Percentiles rank a stretch among this genome's conserved stretches.
These are phyloP conservation scores for Trichoderma sp. DNA, from an alignment of 2,329 filamentous ascomycete genomes.

Conservation along the genomic window DNA sequence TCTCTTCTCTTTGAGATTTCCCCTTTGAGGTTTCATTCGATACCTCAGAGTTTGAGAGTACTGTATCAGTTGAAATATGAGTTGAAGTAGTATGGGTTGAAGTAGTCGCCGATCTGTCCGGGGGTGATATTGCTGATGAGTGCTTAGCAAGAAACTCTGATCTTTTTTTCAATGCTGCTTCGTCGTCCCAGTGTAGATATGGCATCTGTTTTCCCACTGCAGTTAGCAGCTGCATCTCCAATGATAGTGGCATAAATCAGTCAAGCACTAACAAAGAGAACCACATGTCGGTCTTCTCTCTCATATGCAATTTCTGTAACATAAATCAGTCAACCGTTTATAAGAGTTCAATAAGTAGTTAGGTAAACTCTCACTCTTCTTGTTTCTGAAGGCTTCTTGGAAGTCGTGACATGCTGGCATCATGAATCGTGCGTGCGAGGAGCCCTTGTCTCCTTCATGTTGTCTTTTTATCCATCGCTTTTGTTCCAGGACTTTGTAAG, in stretches of 20 bases:
- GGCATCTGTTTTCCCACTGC: neutral
- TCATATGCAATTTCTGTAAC: neutral
- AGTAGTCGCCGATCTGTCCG: no score
- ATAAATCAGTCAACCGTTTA: neutral
- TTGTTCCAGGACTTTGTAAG: neutral
- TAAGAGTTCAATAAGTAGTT: accelerated
- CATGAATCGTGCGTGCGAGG: constrained; percentile 1
- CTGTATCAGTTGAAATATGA: no score
- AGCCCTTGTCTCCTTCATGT: neutral
- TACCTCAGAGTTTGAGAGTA: no score
- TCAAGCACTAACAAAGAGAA: neutral
- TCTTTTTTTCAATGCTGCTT: neutral
- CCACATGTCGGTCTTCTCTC: neutral
- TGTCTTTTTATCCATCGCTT: constrained; percentile 9
- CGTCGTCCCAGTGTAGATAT: constrained; percentile 5
- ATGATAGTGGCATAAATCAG: no score
- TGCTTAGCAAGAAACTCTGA: neutral
- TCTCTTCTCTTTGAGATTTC: no score
- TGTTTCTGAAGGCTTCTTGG: neutral
- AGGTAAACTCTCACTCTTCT: neutral
- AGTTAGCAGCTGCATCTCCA: no score
- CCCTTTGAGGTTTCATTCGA: no score
- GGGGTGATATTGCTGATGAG: neutral
- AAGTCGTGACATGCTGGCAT: constrained; percentile 6
- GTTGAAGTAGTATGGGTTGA: no score